Conservation (phyloP, 345 rosid genomes). For the Acer saccharum region DNA sequence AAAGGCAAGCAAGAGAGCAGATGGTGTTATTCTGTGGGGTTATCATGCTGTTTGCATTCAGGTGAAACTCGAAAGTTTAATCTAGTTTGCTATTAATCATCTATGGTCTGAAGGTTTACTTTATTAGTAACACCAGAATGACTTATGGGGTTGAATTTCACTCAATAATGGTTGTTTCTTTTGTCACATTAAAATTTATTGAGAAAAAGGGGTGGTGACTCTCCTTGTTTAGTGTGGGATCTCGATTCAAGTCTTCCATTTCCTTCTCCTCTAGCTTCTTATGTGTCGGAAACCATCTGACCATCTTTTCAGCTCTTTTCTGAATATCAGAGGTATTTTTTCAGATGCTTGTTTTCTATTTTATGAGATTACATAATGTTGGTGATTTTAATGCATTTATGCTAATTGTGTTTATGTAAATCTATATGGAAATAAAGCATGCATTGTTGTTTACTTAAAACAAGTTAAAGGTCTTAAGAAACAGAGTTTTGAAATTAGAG, state of each 20-base stretch:
- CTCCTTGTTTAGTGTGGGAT: slow-evolving; percentile 73
- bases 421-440: background rate
- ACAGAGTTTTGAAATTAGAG: too few species aligned
- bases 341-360: background rate
- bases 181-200: slow-evolving; percentile 23
- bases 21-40: too few species aligned
- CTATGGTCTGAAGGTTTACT: too few species aligned
- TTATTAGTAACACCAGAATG: too few species aligned
- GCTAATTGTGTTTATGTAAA: background rate
- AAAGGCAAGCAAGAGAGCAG: too few species aligned
- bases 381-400: background rate
- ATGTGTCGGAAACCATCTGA: slow-evolving; percentile 62
- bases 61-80: too few species aligned
- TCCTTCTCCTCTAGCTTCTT: slow-evolving; percentile 70
- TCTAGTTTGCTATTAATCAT: too few species aligned
- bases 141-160: too few species aligned
- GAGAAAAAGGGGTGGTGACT: slow-evolving; percentile 52
- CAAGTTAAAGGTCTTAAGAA: background rate
- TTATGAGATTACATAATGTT: background rate
- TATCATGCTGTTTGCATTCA: too few species aligned
- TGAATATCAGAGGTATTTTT: slow-evolving; percentile 61
- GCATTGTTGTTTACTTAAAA: background rate
- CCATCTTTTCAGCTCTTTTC: slow-evolving; percentile 79
- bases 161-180: too few species aligned
- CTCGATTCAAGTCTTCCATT: slow-evolving; percentile 79